Conservation (phyloP, 1,284 basidiomycete genomes). For the Testicularia cyperi region DNA sequence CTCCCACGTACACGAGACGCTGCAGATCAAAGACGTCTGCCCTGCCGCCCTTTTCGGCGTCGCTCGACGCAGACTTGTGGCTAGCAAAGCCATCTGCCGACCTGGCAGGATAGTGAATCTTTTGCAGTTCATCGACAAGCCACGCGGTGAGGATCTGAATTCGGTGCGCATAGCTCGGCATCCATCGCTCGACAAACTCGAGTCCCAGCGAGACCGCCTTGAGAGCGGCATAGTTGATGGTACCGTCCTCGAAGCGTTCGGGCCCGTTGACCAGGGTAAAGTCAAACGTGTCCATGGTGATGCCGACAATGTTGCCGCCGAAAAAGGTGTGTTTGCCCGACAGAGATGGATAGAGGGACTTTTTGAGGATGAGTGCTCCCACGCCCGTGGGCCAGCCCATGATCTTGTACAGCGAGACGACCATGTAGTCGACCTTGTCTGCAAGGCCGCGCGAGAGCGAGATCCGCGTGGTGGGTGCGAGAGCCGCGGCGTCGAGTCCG, state of each 20-base stretch:
- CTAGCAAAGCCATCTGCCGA: no score
- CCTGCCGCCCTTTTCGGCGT: not conserved
- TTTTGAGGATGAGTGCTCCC: slow-evolving; percentile 9
- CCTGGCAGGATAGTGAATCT: slow-evolving; percentile 10
- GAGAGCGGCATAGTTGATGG: slow-evolving; percentile 8
- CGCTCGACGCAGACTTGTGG: not conserved
- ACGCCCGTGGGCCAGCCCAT: slow-evolving; percentile 19
- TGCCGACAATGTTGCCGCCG: slow-evolving; percentile 23
- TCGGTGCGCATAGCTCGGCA: not conserved
- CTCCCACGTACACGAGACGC: no score
- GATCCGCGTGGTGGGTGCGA: slow-evolving; percentile 16
- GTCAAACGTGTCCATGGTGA: slow-evolving; percentile 23
- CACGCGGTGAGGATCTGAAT: slow-evolving; percentile 7
- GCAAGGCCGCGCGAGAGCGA: not conserved
- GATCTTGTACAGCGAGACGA: slow-evolving; percentile 25
- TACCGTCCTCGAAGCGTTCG: slow-evolving; percentile 26
- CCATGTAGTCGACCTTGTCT: slow-evolving; percentile 14
- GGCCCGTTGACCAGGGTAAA: slow-evolving; percentile 12
- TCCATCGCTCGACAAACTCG: slow-evolving; percentile 9
- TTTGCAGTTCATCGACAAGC: slow-evolving; percentile 6
- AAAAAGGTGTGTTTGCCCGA: slow-evolving; percentile 11
- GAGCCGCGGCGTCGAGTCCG: slow-evolving; percentile 18
- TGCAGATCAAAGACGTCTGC: no score
- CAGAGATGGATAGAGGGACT: slow-evolving; percentile 4
- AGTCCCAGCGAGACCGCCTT: slow-evolving; percentile 5